Evolutionary conservation across 352 stramenopile genomes (phyloP), one percentile per base, ranked within the genome.

Genomic region (Phytophthora ramorum): DNA sequence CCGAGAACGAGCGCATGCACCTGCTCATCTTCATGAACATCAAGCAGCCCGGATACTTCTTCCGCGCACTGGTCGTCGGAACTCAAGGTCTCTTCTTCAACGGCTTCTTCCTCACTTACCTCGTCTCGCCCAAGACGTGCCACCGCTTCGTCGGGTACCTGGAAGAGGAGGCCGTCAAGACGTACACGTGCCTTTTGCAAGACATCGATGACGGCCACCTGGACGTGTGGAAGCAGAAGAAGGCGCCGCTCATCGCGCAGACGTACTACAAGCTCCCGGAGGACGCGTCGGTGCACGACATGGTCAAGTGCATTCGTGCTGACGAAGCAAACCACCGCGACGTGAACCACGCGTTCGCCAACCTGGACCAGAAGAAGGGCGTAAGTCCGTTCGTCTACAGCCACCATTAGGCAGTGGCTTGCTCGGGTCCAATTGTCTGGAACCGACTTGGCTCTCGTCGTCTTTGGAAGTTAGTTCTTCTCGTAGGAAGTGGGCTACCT

Each of bases 1-100:
- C 91, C n/a, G 93, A 98, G 77, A 98, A 98, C 76, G 93, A 98
- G 79, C 79, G 92, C 49, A 98, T 98, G 91, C 94, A 98, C 73
- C 65, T 98, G 32, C 76, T 98, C 35, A 96, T 95, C 65, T 97
- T 95, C 69, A 79, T 97, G 58, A 82, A 85, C 50, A 84, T 98
- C 71, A 96, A 96, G 71, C 79, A 97, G 58, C 91, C 91, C 0
- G 79, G 84, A 16, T 75, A 73, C 45, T 41, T 93, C 14, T 93
- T 98, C 61, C 90, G 91, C 16, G 58, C 71, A 7, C 50, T 87
- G 5, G 91, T 98, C 4, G 75, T 98, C n/a, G 83, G 78, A 2
- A 83, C 78, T 3, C 91, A 98, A 50, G 84, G 90, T 64, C 81
- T 92, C 17, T 97, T 97, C 67, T 95, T 92, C 61, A 92, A 86